Percentiles rank a stretch among this genome's conserved stretches.
Conservation (phyloP, 352 stramenopile species). For the Phytophthora sp. region DNA sequence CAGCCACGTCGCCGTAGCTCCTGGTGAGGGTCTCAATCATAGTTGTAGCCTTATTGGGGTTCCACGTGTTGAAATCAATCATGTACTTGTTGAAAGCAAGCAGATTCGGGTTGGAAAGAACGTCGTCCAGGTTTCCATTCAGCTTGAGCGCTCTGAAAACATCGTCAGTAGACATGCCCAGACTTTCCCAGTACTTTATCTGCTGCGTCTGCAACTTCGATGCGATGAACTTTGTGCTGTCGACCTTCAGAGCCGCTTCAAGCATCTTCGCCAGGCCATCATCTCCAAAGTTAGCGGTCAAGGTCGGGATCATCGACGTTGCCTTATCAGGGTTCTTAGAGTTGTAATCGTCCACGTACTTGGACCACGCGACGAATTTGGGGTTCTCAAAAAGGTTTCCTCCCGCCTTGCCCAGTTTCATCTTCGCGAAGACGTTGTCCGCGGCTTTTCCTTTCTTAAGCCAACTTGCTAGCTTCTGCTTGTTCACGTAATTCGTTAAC, state of each 20-base stretch:
- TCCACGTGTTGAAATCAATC: conserved; percentile 5
- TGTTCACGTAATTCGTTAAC: background rate
- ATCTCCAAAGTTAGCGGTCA: background rate
- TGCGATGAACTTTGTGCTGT: background rate
- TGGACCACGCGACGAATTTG: conserved; percentile 3
- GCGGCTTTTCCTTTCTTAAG: background rate
- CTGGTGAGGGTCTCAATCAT: background rate
- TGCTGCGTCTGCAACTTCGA: background rate
- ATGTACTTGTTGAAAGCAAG: conserved; percentile 5
- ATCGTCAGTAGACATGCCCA: background rate
- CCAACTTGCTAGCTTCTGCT: background rate
- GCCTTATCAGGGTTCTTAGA: background rate
- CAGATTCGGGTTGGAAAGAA: background rate
- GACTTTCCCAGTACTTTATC: background rate
- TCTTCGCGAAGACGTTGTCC: background rate
- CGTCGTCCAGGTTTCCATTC: background rate
- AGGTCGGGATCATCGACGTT: background rate
- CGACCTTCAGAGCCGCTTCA: background rate
- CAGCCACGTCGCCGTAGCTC: background rate
- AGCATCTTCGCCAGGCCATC: background rate
- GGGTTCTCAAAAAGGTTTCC: conserved; percentile 1
- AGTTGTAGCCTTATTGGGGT: background rate
- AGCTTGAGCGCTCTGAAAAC: background rate
- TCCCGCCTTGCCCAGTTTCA: background rate
- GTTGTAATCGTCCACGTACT: conserved; percentile 9